A percentile compares a stretch with the other conserved stretches of the same genome.
phyloP scores from a whole-genome alignment of 805 yeast genomes.

The Huiozyma sinensis region DNA sequence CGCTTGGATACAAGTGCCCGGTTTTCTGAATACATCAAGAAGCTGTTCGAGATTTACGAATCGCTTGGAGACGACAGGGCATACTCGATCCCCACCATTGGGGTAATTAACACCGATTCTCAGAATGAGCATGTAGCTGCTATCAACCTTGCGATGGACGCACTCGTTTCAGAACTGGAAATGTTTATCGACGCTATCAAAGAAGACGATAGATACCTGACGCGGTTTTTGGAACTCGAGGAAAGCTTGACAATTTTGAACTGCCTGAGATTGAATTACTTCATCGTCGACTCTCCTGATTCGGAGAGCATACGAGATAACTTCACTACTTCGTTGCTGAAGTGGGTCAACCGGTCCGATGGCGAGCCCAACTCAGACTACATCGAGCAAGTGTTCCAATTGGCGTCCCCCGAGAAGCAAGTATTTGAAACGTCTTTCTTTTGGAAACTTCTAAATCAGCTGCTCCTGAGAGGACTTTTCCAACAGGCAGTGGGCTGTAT shows the following conservation, averaged over 20 bases:
- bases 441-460: conserved; percentile 51
- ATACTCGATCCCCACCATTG: conserved; percentile 33
- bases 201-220: conserved; percentile 19
- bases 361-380: conserved; percentile 50
- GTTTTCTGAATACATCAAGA: conserved; percentile 39
- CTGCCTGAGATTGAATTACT: conserved; percentile 43
- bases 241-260: conserved; percentile 44
- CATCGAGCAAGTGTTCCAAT: conserved; percentile 34
- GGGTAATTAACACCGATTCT: conserved; percentile 28
- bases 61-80: conserved; percentile 35
- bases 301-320: conserved; percentile 25
- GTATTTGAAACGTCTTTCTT: conserved; percentile 33
- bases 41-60: conserved; percentile 44
- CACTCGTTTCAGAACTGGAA: conserved; percentile 28
- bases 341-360: conserved; percentile 64
- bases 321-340: conserved; percentile 36
- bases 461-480: conserved; percentile 52
- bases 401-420: conserved; percentile 29
- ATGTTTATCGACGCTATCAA: conserved; percentile 25
- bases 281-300: conserved; percentile 22
- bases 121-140: conserved; percentile 28
- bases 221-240: conserved; percentile 30
- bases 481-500: conserved; percentile 37
- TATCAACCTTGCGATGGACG: conserved; percentile 29
- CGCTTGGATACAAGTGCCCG: conserved; percentile 32